Evolutionary conservation across 2,329 filamentous ascomycete genomes (phyloP).

Genomic region (Dothiorella sarmentorum): DNA sequence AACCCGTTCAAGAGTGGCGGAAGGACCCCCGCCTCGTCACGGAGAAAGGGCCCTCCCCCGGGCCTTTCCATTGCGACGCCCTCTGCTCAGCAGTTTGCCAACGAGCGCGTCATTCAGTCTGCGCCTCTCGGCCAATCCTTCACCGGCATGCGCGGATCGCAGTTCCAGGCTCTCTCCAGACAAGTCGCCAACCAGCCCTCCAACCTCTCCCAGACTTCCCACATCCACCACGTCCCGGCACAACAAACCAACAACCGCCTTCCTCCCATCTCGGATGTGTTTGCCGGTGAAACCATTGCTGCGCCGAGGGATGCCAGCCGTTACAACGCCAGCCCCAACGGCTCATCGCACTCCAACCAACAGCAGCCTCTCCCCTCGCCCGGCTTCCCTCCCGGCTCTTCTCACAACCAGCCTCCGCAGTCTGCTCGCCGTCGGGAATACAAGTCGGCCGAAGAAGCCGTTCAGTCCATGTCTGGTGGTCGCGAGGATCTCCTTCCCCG

Average conservation of each 20-base stretch:
- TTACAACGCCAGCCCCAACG: slow-evolving; percentile 62
- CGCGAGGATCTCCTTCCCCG: slow-evolving; percentile 88
- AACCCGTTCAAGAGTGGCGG: slow-evolving; percentile 41
- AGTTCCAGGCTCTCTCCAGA: slow-evolving; percentile 64
- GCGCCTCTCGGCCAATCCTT: slow-evolving; percentile 94
- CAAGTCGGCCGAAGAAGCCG: slow-evolving; percentile 91
- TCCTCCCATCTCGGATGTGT: slow-evolving; percentile 91
- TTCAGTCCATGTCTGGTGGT: slow-evolving; percentile 85
- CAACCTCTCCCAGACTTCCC: slow-evolving; percentile 76
- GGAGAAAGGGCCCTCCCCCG: slow-evolving; percentile 74
- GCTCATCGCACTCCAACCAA: slow-evolving; percentile 61
- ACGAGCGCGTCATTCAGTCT: slow-evolving; percentile 94
- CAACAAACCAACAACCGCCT: slow-evolving; percentile 87
- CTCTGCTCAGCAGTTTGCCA: slow-evolving; percentile 84
- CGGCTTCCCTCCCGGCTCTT: slow-evolving; percentile 58
- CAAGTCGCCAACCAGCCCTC: slow-evolving; percentile 79
- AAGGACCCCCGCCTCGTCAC: slow-evolving; percentile 70
- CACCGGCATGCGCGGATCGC: slow-evolving; percentile 73
- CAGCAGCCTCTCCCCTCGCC: slow-evolving; percentile 77
- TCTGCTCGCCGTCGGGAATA: slow-evolving; percentile 73
- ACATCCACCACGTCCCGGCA: slow-evolving; percentile 86
- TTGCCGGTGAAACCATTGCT: slow-evolving; percentile 70
- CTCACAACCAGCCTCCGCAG: slow-evolving; percentile 42
- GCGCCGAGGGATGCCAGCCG: slow-evolving; percentile 39
- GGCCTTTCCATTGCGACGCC: slow-evolving; percentile 94